Percentiles rank a stretch among this genome's conserved stretches.
Evolutionary conservation across 2,329 filamentous ascomycete genomes (phyloP).

Genomic region (Colletotrichum chlorophyti): DNA sequence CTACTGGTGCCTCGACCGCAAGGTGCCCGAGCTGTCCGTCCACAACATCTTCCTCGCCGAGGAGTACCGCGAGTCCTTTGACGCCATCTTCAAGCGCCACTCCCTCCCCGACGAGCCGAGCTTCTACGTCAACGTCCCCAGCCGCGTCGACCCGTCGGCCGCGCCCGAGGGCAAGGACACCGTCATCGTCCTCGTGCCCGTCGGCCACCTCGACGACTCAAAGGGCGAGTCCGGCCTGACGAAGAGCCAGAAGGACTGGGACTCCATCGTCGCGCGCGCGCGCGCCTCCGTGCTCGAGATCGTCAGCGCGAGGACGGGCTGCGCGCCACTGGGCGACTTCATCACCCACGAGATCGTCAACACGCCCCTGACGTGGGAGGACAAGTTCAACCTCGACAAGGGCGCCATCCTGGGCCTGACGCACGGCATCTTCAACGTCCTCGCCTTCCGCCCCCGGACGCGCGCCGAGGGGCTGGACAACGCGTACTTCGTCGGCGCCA

Average conservation of each 20-base stretch:
- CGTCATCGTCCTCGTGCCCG: slow-evolving; percentile 74
- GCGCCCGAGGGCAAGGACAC: slow-evolving; percentile 70
- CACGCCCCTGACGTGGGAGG: slow-evolving; percentile 69
- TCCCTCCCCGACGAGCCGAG: slow-evolving; percentile 71
- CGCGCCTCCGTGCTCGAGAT: slow-evolving; percentile 67
- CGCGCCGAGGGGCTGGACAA: slow-evolving; percentile 54
- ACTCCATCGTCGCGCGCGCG: slow-evolving; percentile 63
- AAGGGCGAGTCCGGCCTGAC: slow-evolving; percentile 40
- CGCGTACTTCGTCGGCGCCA: slow-evolving; percentile 77
- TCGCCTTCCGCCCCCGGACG: slow-evolving; percentile 69
- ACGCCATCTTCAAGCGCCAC: slow-evolving; percentile 76
- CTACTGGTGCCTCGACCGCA: slow-evolving; percentile 72
- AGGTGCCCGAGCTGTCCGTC: slow-evolving; percentile 67
- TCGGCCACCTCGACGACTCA: slow-evolving; percentile 69
- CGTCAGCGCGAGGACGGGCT: slow-evolving; percentile 66
- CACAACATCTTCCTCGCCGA: slow-evolving; percentile 83
- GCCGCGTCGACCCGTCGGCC: slow-evolving; percentile 70
- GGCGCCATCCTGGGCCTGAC: slow-evolving; percentile 76
- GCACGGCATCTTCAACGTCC: slow-evolving; percentile 77
- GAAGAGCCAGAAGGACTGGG: slow-evolving; percentile 62
- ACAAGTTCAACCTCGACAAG: slow-evolving; percentile 75
- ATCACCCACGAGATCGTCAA: slow-evolving; percentile 71
- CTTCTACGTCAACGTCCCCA: slow-evolving; percentile 82
- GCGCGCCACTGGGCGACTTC: slow-evolving; percentile 49
- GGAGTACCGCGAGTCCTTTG: slow-evolving; percentile 75